phyloP scores from a whole-genome alignment of 2,329 filamentous ascomycete genomes.

The Hortaea sp. region DNA sequence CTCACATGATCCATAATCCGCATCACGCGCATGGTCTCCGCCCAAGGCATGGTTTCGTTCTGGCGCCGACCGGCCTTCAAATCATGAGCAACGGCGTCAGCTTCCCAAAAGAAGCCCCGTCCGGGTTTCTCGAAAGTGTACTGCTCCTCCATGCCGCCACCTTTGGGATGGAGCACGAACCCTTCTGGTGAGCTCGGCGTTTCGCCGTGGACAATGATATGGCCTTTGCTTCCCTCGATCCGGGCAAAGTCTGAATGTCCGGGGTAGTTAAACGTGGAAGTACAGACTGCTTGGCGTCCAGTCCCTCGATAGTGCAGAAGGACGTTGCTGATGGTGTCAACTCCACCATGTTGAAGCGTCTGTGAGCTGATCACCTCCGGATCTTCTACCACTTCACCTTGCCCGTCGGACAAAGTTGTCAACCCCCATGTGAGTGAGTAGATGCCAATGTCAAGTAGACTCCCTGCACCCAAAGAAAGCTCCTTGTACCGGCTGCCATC shows the following conservation, averaged over 20 bases:
- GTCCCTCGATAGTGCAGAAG: slow-evolving; percentile 32
- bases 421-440: slow-evolving; percentile 35
- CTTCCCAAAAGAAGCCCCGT: slow-evolving; percentile 37
- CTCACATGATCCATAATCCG: slow-evolving; percentile 40
- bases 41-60: slow-evolving; percentile 36
- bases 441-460: slow-evolving; percentile 36
- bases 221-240: slow-evolving; percentile 33
- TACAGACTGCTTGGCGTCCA: slow-evolving; percentile 34
- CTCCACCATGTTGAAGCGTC: slow-evolving; percentile 21
- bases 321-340: slow-evolving; percentile 27
- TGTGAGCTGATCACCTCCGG: slow-evolving; percentile 32
- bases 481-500: slow-evolving; percentile 22
- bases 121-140: slow-evolving; percentile 30
- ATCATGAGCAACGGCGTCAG: slow-evolving; percentile 34
- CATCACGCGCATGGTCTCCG: slow-evolving; percentile 38
- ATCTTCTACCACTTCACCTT: slow-evolving; percentile 20
- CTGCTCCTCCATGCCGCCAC: slow-evolving; percentile 21
- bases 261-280: slow-evolving; percentile 25
- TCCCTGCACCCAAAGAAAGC: slow-evolving; percentile 33
- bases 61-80: slow-evolving; percentile 30
- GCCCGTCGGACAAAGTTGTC: slow-evolving; percentile 25
- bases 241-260: slow-evolving; percentile 25
- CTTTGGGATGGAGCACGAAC: slow-evolving; percentile 28
- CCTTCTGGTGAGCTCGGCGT: slow-evolving; percentile 21
- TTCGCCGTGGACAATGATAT: slow-evolving; percentile 29